These are phyloP conservation scores for Puccinia brachypodii DNA, from an alignment of 1,284 basidiomycete genomes.

Conservation along the genomic window DNA sequence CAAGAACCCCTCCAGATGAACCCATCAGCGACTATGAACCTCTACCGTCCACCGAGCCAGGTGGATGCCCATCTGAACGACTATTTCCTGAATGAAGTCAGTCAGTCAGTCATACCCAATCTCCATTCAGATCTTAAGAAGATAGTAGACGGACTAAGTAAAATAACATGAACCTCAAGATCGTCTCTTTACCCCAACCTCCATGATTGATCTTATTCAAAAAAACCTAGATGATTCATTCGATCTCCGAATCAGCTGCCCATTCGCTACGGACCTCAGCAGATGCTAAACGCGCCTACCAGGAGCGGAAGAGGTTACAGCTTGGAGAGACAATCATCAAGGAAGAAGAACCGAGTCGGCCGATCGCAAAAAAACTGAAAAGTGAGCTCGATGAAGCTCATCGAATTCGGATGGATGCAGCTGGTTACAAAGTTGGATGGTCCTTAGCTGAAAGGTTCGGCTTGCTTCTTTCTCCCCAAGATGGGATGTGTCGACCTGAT, in stretches of 20 bases:
- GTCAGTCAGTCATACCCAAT: neutral
- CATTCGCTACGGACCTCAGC: conserved; percentile 22
- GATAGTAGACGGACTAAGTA: conserved; percentile 5
- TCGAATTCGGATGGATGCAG: conserved; percentile 28
- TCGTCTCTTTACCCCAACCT: neutral
- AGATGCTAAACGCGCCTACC: conserved; percentile 10
- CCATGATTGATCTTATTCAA: neutral
- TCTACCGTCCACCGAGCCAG: conserved; percentile 19
- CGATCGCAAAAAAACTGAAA: neutral
- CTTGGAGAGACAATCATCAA: neutral
- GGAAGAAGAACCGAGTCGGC: conserved; percentile 1
- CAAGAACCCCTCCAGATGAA: conserved; percentile 3
- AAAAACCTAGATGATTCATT: conserved; percentile 28
- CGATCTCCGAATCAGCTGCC: conserved; percentile 24
- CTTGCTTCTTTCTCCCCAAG: neutral
- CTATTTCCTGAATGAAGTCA: conserved; percentile 44
- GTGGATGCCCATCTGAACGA: conserved; percentile 44
- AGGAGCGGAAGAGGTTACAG: conserved; percentile 10
- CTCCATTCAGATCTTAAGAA: neutral
- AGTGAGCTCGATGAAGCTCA: conserved; percentile 25
- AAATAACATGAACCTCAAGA: conserved; percentile 38
- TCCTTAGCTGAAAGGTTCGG: conserved; percentile 41
- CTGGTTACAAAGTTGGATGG: conserved; percentile 48
- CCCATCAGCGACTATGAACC: neutral
- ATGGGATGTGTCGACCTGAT: neutral